A percentile compares a stretch with the other conserved stretches of the same genome.
These are phyloP conservation scores for Colletotrichum sp. DNA, from an alignment of 2,329 filamentous ascomycete species.

Conservation along the genomic window DNA sequence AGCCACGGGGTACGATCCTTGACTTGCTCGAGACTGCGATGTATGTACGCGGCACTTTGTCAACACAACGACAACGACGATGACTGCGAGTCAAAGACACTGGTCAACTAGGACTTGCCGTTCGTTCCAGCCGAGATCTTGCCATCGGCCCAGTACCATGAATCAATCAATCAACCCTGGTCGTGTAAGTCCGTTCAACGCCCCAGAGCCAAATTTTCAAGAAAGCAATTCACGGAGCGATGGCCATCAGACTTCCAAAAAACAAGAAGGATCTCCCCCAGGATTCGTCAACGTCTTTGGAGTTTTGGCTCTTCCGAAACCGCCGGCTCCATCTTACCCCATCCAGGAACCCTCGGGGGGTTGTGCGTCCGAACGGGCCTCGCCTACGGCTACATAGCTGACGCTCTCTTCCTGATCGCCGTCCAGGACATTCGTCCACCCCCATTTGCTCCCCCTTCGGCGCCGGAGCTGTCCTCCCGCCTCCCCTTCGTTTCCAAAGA, in stretches of 20 bases:
- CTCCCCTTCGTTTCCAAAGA: background rate
- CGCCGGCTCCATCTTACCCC: background rate
- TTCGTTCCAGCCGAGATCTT: background rate
- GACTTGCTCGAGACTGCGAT: background rate
- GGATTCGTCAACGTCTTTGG: background rate
- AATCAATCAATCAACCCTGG: background rate
- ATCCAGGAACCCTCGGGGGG: background rate
- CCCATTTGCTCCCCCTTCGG: background rate
- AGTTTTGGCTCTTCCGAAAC: background rate
- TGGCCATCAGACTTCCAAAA: background rate
- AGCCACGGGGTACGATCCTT: background rate
- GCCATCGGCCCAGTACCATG: background rate
- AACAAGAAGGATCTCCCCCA: background rate
- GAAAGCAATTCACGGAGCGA: background rate
- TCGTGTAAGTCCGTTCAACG: background rate
- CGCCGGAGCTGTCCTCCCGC: background rate
- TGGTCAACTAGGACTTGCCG: background rate
- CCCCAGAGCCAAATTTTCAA: background rate
- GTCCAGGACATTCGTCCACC: background rate
- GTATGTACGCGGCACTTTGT: background rate
- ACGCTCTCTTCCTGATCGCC: background rate
- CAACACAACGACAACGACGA: background rate
- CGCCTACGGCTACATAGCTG: background rate
- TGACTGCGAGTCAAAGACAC: background rate
- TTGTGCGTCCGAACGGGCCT: background rate